Conservation (phyloP, 225 moss, liverwort and hornwort species). For the Straminergon stramineum region DNA sequence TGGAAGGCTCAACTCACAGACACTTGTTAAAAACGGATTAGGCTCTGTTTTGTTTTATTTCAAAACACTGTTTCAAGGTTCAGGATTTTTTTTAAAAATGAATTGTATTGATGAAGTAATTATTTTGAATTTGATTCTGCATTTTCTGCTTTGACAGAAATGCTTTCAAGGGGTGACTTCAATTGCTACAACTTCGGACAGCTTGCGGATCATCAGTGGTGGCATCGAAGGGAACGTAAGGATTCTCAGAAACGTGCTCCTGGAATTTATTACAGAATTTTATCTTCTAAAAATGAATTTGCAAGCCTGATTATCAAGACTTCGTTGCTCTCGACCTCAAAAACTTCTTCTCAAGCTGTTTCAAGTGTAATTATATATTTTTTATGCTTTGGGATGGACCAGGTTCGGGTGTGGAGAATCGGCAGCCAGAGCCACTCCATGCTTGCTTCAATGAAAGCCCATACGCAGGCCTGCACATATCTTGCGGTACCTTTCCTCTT, state of each 20-base stretch:
- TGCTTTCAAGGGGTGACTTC: slow-evolving; percentile 75
- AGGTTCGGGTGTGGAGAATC: slow-evolving; percentile 97
- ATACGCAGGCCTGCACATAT: slow-evolving; percentile 63
- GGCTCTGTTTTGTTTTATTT: background rate
- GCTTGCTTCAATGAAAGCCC: slow-evolving; percentile 90
- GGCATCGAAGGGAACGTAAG: slow-evolving; percentile 88
- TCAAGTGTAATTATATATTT: background rate
- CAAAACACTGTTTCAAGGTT: background rate
- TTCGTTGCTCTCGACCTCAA: background rate
- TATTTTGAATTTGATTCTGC: background rate
- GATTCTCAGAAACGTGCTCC: background rate
- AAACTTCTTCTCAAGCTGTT: background rate
- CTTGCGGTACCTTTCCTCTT: slow-evolving; percentile 30
- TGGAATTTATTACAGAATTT: background rate
- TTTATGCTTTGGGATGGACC: background rate
- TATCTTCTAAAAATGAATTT: background rate
- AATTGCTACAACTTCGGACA: slow-evolving; percentile 74
- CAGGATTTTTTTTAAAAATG: background rate
- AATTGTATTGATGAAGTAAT: no score
- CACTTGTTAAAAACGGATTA: background rate
- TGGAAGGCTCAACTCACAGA: background rate
- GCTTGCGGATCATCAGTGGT: slow-evolving; percentile 81
- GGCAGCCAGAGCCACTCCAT: slow-evolving; percentile 85
- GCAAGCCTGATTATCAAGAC: background rate
- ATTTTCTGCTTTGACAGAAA: slow-evolving; percentile 39